These are phyloP conservation scores for Cicer judaicum DNA, from an alignment of 306 rosid species.

Conservation along the genomic window DNA sequence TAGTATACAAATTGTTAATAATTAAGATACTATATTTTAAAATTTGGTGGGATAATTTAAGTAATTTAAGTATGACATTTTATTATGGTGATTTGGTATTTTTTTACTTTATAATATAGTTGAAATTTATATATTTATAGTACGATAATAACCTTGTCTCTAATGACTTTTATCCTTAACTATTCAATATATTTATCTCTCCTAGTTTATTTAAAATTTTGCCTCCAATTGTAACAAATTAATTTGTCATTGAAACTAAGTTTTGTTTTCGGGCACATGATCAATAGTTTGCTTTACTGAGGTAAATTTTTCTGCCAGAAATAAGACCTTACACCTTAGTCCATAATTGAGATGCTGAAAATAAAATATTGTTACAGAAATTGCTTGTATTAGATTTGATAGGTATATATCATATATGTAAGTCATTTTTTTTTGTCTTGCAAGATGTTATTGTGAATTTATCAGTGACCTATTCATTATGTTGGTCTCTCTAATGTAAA, in stretches of 20 bases:
- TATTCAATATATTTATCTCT: not conserved
- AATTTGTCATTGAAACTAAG: no score
- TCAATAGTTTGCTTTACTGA: not conserved
- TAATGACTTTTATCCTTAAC: not conserved
- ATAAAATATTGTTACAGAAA: conserved; percentile 19
- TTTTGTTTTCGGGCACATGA: no score
- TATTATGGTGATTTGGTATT: no score
- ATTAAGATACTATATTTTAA: no score
- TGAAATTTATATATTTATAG: no score
- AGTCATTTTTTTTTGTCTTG: not conserved
- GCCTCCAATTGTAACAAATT: no score
- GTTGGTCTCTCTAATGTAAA: conserved; percentile 8
- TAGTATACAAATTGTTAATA: no score
- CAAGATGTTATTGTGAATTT: conserved; percentile 11
- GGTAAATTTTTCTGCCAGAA: not conserved
- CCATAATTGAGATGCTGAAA: conserved; percentile 18
- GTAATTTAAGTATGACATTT: no score
- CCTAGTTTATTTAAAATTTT: no score
- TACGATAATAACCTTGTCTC: no score
- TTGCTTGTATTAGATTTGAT: conserved; percentile 11
- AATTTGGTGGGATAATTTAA: no score
- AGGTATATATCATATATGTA: not conserved
- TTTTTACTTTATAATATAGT: no score
- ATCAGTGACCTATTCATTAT: not conserved
- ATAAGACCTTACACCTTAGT: not conserved